Evolutionary conservation across 768 basidiomycete species (phyloP), one percentile per base, ranked within the genome.

Genomic region (Hygrocybe punicea): DNA sequence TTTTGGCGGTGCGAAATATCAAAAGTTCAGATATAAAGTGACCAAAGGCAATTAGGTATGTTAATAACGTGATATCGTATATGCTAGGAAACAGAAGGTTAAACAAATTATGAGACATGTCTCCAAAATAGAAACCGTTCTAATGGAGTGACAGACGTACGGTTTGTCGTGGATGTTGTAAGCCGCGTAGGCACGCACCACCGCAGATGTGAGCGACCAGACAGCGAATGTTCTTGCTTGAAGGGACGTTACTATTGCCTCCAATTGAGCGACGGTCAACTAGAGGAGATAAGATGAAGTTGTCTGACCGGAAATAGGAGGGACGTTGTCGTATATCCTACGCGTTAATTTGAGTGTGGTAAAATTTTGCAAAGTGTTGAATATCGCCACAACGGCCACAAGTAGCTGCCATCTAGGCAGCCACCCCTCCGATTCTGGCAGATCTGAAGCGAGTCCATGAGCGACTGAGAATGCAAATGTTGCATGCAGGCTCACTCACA

Each of bases 341-440:
- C 85, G 84, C 37, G 91, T 94, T 62, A 94, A 72, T 59, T 82
- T 86, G 51, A 90, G 78, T 1, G 90, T 93, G 34, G 79, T 61
- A 65, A 91, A 87, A 72, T 90, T 95, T 70, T 97, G 93, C 2
- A 84, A 64, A 2, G 86, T 84, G 77, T 98, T 98, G 78, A 96
- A 91, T 24, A 93, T 56, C 14, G 93, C 91, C 51, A 86, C 80
- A 19, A 78, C 74, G 36, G 92, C 83, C 36, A 94, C 84, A 58
- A 95, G 63, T 52, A 97, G 81, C 71, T 93, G 89, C 93, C 94
- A 98, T 69, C 84, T 81, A 1, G 93, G 92, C 8, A 99, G 81
- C 67, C 81, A 78, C 25, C 94, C 95, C 7, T 75, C 74, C 13
- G 77, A 73, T 48, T 83, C 74, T 0, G 91, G 91, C 9, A 93